Evolutionary conservation across 208 protist genomes (phyloP).

Genomic region (Angomonas ambiguus): DNA sequence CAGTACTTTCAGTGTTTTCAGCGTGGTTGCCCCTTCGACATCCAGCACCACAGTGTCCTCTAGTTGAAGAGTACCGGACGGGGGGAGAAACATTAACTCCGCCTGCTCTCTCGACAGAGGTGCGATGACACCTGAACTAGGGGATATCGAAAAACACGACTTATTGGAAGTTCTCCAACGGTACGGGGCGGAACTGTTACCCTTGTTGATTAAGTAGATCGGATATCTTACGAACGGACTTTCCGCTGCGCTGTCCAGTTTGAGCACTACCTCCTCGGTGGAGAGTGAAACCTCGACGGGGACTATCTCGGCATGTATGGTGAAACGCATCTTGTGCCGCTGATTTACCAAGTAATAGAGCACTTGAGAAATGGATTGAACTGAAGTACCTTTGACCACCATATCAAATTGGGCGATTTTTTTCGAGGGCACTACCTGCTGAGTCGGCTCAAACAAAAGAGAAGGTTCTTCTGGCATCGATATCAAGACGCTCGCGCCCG

Average conservation of each 20-base stretch:
- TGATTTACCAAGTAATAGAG: constrained; percentile 89
- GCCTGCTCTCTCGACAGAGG: constrained; percentile 54
- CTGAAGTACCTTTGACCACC: constrained; percentile 44
- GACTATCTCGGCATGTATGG: constrained; percentile 83
- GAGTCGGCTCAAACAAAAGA: constrained; percentile 49
- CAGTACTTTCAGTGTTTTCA: constrained; percentile 51
- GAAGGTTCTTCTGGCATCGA: constrained; percentile 74
- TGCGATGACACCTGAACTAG: constrained; percentile 50
- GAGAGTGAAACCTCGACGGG: constrained; percentile 89
- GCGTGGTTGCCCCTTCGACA: constrained; percentile 67
- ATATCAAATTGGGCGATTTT: constrained; percentile 92
- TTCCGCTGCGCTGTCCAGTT: constrained; percentile 64
- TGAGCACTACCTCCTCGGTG: constrained; percentile 68
- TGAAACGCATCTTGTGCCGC: constrained; percentile 84
- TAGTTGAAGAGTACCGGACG: constrained; percentile 29
- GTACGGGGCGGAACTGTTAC: constrained; percentile 78
- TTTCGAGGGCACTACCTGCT: constrained; percentile 88
- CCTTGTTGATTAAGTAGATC: constrained; percentile 74
- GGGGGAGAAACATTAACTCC: constrained; percentile 69
- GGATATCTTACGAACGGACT: constrained; percentile 60
- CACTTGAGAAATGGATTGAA: constrained; percentile 80
- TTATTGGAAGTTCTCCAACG: constrained; percentile 52
- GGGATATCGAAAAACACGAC: constrained; percentile 61
- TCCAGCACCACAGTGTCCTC: constrained; percentile 43
- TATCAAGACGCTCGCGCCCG: constrained; percentile 64